phyloP scores from a whole-genome alignment of 768 basidiomycete genomes.

The Mycena pura region DNA sequence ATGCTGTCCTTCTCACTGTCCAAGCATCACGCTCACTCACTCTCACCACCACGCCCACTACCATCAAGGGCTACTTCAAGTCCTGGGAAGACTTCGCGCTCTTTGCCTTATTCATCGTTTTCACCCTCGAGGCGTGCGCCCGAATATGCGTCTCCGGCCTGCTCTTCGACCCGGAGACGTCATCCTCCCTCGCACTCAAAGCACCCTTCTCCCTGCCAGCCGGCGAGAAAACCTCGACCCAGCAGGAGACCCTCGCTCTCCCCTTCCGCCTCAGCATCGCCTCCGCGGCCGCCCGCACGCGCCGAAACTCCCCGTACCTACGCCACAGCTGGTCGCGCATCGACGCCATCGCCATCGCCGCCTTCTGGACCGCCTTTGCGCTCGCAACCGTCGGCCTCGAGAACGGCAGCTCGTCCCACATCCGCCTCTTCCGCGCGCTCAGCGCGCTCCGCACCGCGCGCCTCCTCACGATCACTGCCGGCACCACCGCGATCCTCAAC shows the following conservation, averaged over 20 bases:
- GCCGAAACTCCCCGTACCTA: slow-evolving; percentile 82
- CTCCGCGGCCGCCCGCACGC: slow-evolving; percentile 60
- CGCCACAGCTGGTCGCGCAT: slow-evolving; percentile 93
- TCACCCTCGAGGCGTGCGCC: slow-evolving; percentile 87
- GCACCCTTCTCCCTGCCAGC: slow-evolving; percentile 44
- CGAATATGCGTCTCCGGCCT: slow-evolving; percentile 92
- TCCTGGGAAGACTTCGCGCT: slow-evolving; percentile 88
- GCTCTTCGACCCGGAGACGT: slow-evolving; percentile 82
- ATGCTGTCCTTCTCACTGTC: slow-evolving; percentile 81
- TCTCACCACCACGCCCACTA: slow-evolving; percentile 50
- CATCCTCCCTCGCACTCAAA: slow-evolving; percentile 50
- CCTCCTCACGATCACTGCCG: slow-evolving; percentile 85
- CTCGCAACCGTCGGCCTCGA: slow-evolving; percentile 77
- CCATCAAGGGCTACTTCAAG: slow-evolving; percentile 77
- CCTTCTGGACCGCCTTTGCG: slow-evolving; percentile 86
- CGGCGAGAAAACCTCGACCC: slow-evolving; percentile 37
- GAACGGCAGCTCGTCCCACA: slow-evolving; percentile 67
- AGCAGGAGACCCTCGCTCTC: slow-evolving; percentile 52
- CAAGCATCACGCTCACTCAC: slow-evolving; percentile 74
- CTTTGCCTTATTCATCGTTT: slow-evolving; percentile 84
- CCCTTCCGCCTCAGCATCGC: slow-evolving; percentile 70
- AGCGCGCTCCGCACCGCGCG: slow-evolving; percentile 85
- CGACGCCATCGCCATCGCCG: slow-evolving; percentile 83
- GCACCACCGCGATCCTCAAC: slow-evolving; percentile 94
- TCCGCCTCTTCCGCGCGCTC: slow-evolving; percentile 89